Evolutionary conservation across 495 filamentous ascomycete species (phyloP).

Genomic region (Beverwykella pulmonaria): DNA sequence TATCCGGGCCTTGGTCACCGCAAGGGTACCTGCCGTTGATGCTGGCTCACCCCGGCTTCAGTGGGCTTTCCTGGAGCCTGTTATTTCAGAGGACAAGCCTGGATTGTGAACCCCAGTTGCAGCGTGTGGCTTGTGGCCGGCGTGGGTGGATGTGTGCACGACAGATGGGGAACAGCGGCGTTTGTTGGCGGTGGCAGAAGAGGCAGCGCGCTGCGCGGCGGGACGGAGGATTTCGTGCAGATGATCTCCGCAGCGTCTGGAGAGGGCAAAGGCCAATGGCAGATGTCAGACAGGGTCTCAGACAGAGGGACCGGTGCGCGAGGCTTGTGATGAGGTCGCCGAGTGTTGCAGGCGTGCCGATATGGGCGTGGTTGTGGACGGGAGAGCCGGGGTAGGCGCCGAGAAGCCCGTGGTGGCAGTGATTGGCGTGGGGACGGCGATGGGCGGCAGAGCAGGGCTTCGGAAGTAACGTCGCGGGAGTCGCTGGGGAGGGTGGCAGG

Average conservation of each 20-base stretch:
- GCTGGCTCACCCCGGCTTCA: slow-evolving; percentile 3
- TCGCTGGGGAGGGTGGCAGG: too few species aligned
- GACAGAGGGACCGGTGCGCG: slow-evolving; percentile 35
- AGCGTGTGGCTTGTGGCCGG: slow-evolving; percentile 33
- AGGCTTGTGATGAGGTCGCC: slow-evolving; percentile 42
- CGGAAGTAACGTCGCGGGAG: too few species aligned
- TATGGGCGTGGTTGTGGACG: slow-evolving; percentile 2
- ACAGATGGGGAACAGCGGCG: slow-evolving; percentile 17
- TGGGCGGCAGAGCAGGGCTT: too few species aligned
- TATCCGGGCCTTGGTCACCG: slow-evolving; percentile 13
- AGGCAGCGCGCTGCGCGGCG: slow-evolving; percentile 24
- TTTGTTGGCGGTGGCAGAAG: slow-evolving; percentile 6
- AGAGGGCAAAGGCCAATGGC: slow-evolving; percentile 58
- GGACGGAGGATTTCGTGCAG: slow-evolving; percentile 56
- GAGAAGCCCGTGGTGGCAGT: slow-evolving; percentile 22
- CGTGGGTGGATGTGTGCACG: slow-evolving; percentile 14
- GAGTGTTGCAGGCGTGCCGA: neutral
- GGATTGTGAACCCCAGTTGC: neutral
- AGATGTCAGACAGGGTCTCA: slow-evolving; percentile 50
- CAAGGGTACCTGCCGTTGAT: slow-evolving; percentile 31
- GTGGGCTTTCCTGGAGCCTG: slow-evolving; percentile 6
- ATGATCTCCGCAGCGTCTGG: slow-evolving; percentile 55
- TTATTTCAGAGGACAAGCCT: neutral
- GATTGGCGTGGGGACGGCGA: slow-evolving; percentile 21
- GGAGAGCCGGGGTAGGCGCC: slow-evolving; percentile 8